Evolutionary conservation across 208 protist genomes (phyloP).

Genomic region (Sergeia podlipaevii): DNA sequence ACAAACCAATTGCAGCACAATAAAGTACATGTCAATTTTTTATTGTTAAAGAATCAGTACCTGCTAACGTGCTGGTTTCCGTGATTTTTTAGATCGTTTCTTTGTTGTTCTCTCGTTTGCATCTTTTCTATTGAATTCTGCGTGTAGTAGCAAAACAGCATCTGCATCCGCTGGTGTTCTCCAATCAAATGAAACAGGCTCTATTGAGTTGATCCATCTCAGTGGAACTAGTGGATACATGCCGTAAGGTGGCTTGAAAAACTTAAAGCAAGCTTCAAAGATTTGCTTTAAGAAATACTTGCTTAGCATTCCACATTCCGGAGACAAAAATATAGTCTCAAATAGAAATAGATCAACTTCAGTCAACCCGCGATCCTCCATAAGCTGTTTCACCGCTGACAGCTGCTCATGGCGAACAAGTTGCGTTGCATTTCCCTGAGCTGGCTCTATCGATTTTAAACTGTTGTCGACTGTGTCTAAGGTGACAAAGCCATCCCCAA

Average conservation of each 20-base stretch:
- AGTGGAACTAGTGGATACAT: slow-evolving; percentile 34
- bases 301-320: slow-evolving; percentile 13
- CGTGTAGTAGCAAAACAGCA: slow-evolving; percentile 35
- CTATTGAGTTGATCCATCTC: slow-evolving; percentile 24
- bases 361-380: background rate
- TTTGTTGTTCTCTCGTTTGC: too few relatives aligned
- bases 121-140: too few relatives aligned
- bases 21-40: slow-evolving; percentile 4
- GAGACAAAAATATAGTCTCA: slow-evolving; percentile 22
- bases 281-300: slow-evolving; percentile 42
- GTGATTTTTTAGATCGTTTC: slow-evolving; percentile 2
- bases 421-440: too few relatives aligned
- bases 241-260: slow-evolving; percentile 34
- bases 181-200: slow-evolving; percentile 25
- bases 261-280: slow-evolving; percentile 34
- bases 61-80: too few relatives aligned
- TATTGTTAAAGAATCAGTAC: too few relatives aligned
- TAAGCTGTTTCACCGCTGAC: background rate
- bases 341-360: slow-evolving; percentile 22
- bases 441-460: too few relatives aligned
- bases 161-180: slow-evolving; percentile 36
- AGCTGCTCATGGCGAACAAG: background rate
- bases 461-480: too few relatives aligned
- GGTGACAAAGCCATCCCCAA: too few relatives aligned
- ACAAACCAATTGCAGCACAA: too few relatives aligned